phyloP scores from a whole-genome alignment of 257 asterid species.

The Solanum gracilifrons region DNA sequence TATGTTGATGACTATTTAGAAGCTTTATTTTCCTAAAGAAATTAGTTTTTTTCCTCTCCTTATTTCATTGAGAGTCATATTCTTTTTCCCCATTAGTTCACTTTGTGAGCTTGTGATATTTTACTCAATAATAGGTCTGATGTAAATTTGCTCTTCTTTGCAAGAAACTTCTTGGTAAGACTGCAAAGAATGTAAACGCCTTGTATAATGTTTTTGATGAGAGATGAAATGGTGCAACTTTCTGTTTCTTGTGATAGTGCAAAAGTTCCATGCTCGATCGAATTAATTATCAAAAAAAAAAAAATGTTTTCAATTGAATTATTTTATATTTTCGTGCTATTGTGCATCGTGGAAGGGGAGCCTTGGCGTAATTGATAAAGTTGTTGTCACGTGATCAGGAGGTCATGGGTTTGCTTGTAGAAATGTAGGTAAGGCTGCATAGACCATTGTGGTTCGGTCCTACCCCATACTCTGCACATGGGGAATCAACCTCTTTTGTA shows the following conservation, averaged over 20 bases:
- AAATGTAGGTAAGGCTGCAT: background rate
- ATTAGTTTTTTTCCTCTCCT: background rate
- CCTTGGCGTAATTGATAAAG: background rate
- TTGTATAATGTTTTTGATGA: background rate
- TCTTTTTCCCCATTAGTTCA: background rate
- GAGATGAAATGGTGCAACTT: background rate
- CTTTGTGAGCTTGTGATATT: background rate
- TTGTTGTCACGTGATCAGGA: background rate
- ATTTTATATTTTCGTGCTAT: background rate
- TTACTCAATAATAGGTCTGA: background rate
- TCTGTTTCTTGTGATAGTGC: background rate
- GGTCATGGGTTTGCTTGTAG: no score
- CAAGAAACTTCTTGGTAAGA: background rate
- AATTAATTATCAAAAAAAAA: background rate
- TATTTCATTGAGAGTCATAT: background rate
- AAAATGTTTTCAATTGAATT: background rate
- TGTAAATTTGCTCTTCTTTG: background rate
- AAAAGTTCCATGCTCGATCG: background rate
- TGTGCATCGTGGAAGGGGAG: background rate
- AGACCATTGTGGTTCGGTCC: background rate
- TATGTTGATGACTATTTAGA: constrained; percentile 91
- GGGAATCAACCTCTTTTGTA: background rate
- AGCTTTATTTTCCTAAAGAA: constrained; percentile 35
- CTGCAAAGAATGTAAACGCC: background rate
- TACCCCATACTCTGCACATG: background rate